Evolutionary conservation across 371 early-diverging fungal species (phyloP).

Genomic region (Mucor lusitanicus): DNA sequence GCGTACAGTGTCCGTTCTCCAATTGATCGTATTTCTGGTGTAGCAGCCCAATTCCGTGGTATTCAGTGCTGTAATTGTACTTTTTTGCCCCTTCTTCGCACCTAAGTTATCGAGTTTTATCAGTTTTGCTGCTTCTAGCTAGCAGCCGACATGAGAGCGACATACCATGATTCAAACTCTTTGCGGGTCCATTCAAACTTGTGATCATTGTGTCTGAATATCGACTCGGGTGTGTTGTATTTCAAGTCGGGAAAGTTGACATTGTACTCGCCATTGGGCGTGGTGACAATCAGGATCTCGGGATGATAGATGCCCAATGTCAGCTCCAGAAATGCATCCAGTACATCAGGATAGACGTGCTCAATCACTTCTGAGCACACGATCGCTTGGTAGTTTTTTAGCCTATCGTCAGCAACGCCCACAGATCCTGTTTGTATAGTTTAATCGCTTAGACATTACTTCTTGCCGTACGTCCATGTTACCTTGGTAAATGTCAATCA

Average conservation of each 20-base stretch:
- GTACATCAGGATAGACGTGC: slow-evolving; percentile 63
- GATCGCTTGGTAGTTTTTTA: slow-evolving; percentile 58
- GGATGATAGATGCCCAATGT: slow-evolving; percentile 74
- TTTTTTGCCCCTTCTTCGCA: slow-evolving; percentile 52
- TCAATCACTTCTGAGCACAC: slow-evolving; percentile 80
- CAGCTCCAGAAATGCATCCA: slow-evolving; percentile 57
- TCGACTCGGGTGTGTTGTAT: slow-evolving; percentile 69
- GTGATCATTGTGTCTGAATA: slow-evolving; percentile 85
- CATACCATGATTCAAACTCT: slow-evolving; percentile 81
- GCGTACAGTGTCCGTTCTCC: slow-evolving; percentile 73
- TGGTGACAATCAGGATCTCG: slow-evolving; percentile 65
- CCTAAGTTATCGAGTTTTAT: slow-evolving; percentile 19
- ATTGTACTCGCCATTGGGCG: slow-evolving; percentile 92
- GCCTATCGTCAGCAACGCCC: slow-evolving; percentile 40
- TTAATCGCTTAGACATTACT: not conserved
- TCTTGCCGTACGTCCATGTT: not conserved
- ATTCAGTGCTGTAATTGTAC: slow-evolving; percentile 67
- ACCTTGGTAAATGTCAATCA: slow-evolving; percentile 60
- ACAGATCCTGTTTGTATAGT: slow-evolving; percentile 42
- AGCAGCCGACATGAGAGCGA: not conserved
- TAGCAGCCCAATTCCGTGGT: slow-evolving; percentile 73
- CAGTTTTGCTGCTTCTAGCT: not conserved
- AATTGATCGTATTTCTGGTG: slow-evolving; percentile 34
- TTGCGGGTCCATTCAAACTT: slow-evolving; percentile 91
- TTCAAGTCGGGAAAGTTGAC: slow-evolving; percentile 74